A percentile compares a stretch with the other conserved stretches of the same genome.
Conservation (phyloP, 768 basidiomycete genomes). For the Pulveroboletus sp. region DNA sequence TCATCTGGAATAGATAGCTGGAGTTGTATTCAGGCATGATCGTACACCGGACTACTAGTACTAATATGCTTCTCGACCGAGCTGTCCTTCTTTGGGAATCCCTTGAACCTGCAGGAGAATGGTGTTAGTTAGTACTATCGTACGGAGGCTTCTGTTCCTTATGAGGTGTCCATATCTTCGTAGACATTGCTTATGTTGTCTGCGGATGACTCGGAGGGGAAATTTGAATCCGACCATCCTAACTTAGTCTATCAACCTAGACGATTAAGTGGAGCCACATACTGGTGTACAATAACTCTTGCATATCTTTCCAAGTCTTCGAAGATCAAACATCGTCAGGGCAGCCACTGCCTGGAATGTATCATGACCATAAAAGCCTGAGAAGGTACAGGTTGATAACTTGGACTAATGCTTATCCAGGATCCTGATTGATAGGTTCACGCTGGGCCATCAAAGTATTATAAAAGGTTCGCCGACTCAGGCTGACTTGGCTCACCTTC, state of each 20-base stretch:
- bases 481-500: constrained; percentile 66
- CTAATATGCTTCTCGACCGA: constrained; percentile 83
- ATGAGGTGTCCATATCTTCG: constrained; percentile 85
- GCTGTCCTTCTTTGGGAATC: constrained; percentile 64
- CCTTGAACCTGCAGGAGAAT: constrained; percentile 60
- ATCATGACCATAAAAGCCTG: constrained; percentile 14
- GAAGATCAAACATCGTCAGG: constrained; percentile 85
- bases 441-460: background rate
- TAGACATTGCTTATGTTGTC: constrained; percentile 83
- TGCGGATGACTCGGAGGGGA: constrained; percentile 77
- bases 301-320: constrained; percentile 72
- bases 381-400: constrained; percentile 5
- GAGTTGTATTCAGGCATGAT: constrained; percentile 1
- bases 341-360: constrained; percentile 73
- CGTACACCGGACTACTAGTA: constrained; percentile 8
- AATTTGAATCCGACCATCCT: constrained; percentile 90
- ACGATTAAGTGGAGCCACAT: constrained; percentile 7
- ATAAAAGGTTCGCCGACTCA: background rate
- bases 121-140: background rate
- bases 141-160: constrained; percentile 25
- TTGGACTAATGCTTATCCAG: constrained; percentile 63
- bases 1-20: constrained; percentile 55
- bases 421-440: constrained; percentile 1
- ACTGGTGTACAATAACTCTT: constrained; percentile 8
- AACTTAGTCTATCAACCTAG: constrained; percentile 67